Conservation (phyloP, 371 early-diverging fungal genomes). For the Mucor velutinosus region DNA sequence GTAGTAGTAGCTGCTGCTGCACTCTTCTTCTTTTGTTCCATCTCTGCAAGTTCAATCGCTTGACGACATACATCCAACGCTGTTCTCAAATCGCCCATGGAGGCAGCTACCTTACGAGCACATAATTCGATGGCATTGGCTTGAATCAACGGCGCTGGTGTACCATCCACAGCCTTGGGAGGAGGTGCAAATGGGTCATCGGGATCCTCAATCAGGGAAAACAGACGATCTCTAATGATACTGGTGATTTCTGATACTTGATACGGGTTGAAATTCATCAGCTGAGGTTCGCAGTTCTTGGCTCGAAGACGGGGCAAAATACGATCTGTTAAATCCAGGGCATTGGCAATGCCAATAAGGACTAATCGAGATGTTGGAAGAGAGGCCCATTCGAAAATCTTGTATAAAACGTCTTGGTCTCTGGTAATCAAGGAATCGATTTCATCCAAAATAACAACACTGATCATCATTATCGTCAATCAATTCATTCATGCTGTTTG, state of each 20-base stretch:
- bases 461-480: constrained; percentile 6
- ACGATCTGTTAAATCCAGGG: constrained; percentile 87
- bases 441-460: constrained; percentile 89
- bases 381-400: constrained; percentile 83
- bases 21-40: constrained; percentile 51
- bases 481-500: no score
- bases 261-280: constrained; percentile 88
- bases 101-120: constrained; percentile 89
- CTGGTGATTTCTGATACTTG: constrained; percentile 75
- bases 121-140: constrained; percentile 88
- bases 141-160: constrained; percentile 68
- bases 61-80: constrained; percentile 91
- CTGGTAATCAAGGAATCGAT: constrained; percentile 84
- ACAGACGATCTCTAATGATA: constrained; percentile 83
- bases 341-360: constrained; percentile 96
- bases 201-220: constrained; percentile 37
- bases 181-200: constrained; percentile 17
- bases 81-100: constrained; percentile 89
- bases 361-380: constrained; percentile 66
- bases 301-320: constrained; percentile 86
- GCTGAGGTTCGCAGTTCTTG: constrained; percentile 78
- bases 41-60: constrained; percentile 81
- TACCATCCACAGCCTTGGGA: constrained; percentile 11
- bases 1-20: not conserved
- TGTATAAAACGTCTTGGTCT: constrained; percentile 85